Evolutionary conservation across 192 early-diverging fungal genomes (phyloP).

Genomic region (Lobulomyces angularis): DNA sequence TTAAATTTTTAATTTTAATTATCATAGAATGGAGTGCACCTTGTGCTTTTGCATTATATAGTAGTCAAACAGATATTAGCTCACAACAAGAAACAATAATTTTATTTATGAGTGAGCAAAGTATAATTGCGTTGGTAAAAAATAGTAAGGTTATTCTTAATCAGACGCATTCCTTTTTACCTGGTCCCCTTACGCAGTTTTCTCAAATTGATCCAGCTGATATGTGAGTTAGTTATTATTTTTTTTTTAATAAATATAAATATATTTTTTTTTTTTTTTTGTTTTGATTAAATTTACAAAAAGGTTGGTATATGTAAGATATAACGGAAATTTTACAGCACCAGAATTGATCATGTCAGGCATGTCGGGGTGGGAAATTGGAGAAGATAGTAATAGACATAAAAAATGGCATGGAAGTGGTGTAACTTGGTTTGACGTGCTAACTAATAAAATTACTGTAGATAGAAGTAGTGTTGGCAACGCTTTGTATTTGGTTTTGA

Average conservation of each 20-base stretch:
- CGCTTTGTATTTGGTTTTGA: constrained; percentile 36
- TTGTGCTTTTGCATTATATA: constrained; percentile 35
- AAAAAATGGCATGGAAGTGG: constrained; percentile 35
- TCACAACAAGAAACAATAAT: constrained; percentile 31
- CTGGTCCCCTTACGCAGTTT: constrained; percentile 21
- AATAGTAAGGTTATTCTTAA: constrained; percentile 22
- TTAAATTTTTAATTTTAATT: not conserved
- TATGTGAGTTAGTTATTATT: too few species aligned
- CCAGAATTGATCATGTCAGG: constrained; percentile 17
- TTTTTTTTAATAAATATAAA: too few species aligned
- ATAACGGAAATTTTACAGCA: constrained; percentile 32
- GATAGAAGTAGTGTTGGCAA: constrained; percentile 38
- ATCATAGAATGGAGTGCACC: constrained; percentile 42
- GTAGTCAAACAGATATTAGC: constrained; percentile 19
- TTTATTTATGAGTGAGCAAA: constrained; percentile 35
- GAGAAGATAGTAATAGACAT: constrained; percentile 33
- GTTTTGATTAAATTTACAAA: constrained; percentile 41
- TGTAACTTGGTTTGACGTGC: constrained; percentile 43
- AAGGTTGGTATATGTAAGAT: too few species aligned
- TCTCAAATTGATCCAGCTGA: constrained; percentile 15
- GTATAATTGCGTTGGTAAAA: constrained; percentile 27
- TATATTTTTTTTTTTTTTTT: constrained; percentile 30
- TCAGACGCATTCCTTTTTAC: constrained; percentile 28
- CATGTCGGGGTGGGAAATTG: constrained; percentile 38
- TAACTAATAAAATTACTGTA: constrained; percentile 43